Conservation (phyloP, 257 asterid species). For the Paulownia fortunei region DNA sequence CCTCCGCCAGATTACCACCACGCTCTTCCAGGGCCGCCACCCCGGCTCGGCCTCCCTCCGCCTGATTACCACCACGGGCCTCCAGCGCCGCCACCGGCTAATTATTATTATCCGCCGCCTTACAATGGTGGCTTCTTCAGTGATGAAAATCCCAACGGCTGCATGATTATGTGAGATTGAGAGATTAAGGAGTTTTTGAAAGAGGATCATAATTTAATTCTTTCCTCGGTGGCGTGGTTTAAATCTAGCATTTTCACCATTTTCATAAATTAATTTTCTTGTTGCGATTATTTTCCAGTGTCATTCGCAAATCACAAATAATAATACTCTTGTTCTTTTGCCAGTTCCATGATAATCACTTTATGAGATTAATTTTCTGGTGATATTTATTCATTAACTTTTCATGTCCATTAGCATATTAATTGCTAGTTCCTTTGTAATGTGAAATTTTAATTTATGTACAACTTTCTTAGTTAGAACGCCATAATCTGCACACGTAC, state of each 20-base stretch:
- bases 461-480: too few species aligned
- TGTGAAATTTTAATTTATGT: too few species aligned
- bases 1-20: slow-evolving; percentile 34
- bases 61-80: slow-evolving; percentile 25
- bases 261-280: not conserved
- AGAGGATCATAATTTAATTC: too few species aligned
- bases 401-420: too few species aligned
- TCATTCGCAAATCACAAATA: not conserved
- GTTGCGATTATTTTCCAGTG: not conserved
- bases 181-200: not conserved
- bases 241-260: not conserved
- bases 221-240: too few species aligned
- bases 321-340: not conserved
- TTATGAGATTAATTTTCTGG: not conserved
- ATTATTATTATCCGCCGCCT: slow-evolving; percentile 20
- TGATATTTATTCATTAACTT: too few species aligned
- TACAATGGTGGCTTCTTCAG: slow-evolving; percentile 34
- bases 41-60: slow-evolving; percentile 6
- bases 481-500: too few species aligned
- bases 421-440: too few species aligned
- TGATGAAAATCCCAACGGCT: slow-evolving; percentile 49
- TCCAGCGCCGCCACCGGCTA: slow-evolving; percentile 16
- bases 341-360: not conserved
- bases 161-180: slow-evolving; percentile 38
- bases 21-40: slow-evolving; percentile 26